phyloP scores from a whole-genome alignment of 805 yeast species.

The Starmerella bombicola region DNA sequence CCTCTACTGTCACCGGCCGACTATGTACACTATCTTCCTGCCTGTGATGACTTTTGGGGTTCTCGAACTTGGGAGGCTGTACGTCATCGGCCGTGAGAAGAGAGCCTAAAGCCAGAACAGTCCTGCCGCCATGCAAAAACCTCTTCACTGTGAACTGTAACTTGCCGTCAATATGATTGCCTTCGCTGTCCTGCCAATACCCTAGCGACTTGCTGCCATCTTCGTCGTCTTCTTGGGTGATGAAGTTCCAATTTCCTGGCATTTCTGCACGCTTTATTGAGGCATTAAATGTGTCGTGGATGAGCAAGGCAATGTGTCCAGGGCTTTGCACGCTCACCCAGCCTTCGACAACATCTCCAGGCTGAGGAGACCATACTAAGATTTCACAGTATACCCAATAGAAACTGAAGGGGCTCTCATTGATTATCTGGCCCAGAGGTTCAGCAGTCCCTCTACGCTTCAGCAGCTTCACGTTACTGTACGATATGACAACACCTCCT shows the following conservation, averaged over 20 bases:
- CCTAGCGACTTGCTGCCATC: conserved; percentile 48
- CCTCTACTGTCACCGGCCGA: background rate
- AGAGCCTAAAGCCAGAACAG: conserved; percentile 82
- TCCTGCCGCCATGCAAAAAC: conserved; percentile 56
- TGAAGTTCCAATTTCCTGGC: conserved; percentile 77
- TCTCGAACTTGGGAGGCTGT: conserved; percentile 12
- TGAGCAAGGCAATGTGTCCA: conserved; percentile 79
- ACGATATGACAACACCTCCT: conserved; percentile 75
- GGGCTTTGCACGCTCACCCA: conserved; percentile 84
- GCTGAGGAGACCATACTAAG: conserved; percentile 77
- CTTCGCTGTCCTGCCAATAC: conserved; percentile 73
- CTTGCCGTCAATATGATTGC: conserved; percentile 68
- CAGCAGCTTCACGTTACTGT: conserved; percentile 48
- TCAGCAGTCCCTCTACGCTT: conserved; percentile 34
- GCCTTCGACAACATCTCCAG: conserved; percentile 83
- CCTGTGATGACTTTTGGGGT: conserved; percentile 5
- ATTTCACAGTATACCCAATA: conserved; percentile 77
- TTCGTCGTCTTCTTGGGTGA: conserved; percentile 52
- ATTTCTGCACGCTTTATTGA: conserved; percentile 73
- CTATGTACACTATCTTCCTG: background rate
- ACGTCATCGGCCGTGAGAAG: conserved; percentile 19
- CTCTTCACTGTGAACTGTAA: conserved; percentile 55
- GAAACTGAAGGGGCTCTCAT: conserved; percentile 78
- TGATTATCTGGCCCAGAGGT: conserved; percentile 52
- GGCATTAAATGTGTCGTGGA: conserved; percentile 92